Evolutionary conservation across 495 filamentous ascomycete species (phyloP).

Genomic region (Penicillium daleae): DNA sequence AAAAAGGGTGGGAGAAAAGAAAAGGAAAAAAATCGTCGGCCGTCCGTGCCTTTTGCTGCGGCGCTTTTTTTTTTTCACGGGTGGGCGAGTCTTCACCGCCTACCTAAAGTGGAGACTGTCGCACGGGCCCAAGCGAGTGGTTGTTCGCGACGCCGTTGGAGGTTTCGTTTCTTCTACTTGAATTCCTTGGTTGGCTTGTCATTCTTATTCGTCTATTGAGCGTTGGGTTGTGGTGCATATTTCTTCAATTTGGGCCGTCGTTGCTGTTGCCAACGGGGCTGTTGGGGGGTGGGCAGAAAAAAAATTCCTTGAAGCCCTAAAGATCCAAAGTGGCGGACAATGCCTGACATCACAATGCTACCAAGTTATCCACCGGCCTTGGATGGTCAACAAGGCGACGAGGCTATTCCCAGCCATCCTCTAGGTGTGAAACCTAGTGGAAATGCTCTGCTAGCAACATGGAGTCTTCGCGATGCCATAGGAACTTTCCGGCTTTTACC

Average conservation of each 20-base stretch:
- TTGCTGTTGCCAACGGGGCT: background rate
- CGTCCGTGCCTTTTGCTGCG: constrained; percentile 31
- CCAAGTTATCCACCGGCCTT: constrained; percentile 24
- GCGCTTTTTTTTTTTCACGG: constrained; percentile 48
- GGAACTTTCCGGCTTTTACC: constrained; percentile 69
- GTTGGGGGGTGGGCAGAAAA: constrained; percentile 21
- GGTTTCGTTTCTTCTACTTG: background rate
- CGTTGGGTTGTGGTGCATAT: constrained; percentile 10
- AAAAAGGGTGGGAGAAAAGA: constrained; percentile 43
- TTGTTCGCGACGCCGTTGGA: constrained; percentile 8
- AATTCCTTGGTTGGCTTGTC: background rate
- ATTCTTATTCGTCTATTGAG: constrained; percentile 1
- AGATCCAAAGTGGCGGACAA: constrained; percentile 23
- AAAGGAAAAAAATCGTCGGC: constrained; percentile 38
- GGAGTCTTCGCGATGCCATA: constrained; percentile 65
- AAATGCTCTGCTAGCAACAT: constrained; percentile 72
- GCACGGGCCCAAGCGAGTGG: constrained; percentile 21
- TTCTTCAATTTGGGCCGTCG: background rate
- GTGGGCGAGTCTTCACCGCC: constrained; percentile 27
- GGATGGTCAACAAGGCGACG: constrained; percentile 25
- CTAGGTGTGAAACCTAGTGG: constrained; percentile 85
- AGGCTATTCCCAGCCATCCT: constrained; percentile 75
- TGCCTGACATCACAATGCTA: constrained; percentile 40
- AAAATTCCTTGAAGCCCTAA: constrained; percentile 36
- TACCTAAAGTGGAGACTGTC: constrained; percentile 13